Conservation (phyloP, 2,329 filamentous ascomycete genomes). For the Trichoderma gracile region DNA sequence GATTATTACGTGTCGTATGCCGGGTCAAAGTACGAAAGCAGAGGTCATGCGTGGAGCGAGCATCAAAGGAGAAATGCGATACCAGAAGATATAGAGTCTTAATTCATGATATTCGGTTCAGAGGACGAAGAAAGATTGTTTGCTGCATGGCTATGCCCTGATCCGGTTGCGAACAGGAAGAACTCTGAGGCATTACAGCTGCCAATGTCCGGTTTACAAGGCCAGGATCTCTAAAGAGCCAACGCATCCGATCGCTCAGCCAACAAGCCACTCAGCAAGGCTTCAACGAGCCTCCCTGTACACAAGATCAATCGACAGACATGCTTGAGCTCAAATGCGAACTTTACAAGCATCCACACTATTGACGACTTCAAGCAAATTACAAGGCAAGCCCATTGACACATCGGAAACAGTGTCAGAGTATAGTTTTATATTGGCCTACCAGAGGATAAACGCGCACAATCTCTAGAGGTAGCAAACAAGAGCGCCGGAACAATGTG, state of each 20-base stretch:
- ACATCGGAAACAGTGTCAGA: background rate
- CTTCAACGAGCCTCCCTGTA: too few relatives aligned
- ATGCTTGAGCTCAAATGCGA: too few relatives aligned
- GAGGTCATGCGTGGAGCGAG: background rate
- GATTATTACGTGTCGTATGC: constrained; percentile 32
- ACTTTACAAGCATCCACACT: too few relatives aligned
- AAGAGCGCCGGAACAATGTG: constrained; percentile 10
- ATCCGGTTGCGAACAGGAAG: too few relatives aligned
- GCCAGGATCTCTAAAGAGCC: background rate
- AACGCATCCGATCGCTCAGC: background rate
- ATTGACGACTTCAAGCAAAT: too few relatives aligned
- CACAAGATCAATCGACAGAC: too few relatives aligned
- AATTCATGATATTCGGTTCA: too few relatives aligned
- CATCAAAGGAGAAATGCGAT: background rate
- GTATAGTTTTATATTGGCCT: constrained; percentile 4
- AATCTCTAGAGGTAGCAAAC: background rate
- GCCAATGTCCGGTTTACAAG: background rate
- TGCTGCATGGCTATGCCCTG: too few relatives aligned
- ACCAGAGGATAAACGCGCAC: constrained; percentile 1
- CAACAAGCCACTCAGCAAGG: too few relatives aligned
- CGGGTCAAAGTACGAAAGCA: background rate
- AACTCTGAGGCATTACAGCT: too few relatives aligned
- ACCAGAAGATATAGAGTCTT: background rate
- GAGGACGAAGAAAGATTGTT: too few relatives aligned
- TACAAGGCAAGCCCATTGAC: too few relatives aligned